Evolutionary conservation across 371 early-diverging fungal species (phyloP).

Genomic region (Mucor lusitanicus): DNA sequence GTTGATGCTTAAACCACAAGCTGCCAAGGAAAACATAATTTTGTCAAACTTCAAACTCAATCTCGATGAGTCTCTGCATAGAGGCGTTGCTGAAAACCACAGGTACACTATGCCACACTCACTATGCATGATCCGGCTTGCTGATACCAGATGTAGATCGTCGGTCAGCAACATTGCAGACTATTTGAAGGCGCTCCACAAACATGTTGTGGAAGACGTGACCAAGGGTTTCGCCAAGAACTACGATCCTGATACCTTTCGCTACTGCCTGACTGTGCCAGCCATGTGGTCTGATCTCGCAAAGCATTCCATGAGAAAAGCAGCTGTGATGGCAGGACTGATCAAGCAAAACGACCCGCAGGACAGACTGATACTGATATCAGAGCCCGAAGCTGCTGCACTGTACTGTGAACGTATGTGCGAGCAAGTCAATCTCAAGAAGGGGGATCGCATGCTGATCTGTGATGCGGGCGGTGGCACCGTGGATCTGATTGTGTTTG

Average conservation of each 20-base stretch:
- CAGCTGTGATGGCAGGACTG: constrained; percentile 55
- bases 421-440: constrained; percentile 50
- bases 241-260: constrained; percentile 38
- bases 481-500: constrained; percentile 57
- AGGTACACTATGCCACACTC: constrained; percentile 13
- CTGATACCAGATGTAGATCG: constrained; percentile 14
- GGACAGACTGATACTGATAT: constrained; percentile 55
- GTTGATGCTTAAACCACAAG: constrained; percentile 49
- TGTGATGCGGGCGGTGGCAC: constrained; percentile 71
- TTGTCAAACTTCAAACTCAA: constrained; percentile 58
- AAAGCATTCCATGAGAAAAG: constrained; percentile 58
- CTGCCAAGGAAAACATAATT: constrained; percentile 51
- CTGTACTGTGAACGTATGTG: constrained; percentile 59
- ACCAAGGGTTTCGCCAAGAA: constrained; percentile 48
- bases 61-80: constrained; percentile 47
- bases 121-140: background rate
- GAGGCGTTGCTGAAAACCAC: constrained; percentile 39
- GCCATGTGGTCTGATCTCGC: constrained; percentile 57
- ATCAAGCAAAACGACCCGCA: constrained; percentile 48
- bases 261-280: constrained; percentile 53
- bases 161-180: constrained; percentile 39
- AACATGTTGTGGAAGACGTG: constrained; percentile 43
- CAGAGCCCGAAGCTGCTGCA: constrained; percentile 66
- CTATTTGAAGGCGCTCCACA: constrained; percentile 39
- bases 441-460: constrained; percentile 59